Evolutionary conservation across 2,329 filamentous ascomycete genomes (phyloP).

Genomic region (Nemania sp.): DNA sequence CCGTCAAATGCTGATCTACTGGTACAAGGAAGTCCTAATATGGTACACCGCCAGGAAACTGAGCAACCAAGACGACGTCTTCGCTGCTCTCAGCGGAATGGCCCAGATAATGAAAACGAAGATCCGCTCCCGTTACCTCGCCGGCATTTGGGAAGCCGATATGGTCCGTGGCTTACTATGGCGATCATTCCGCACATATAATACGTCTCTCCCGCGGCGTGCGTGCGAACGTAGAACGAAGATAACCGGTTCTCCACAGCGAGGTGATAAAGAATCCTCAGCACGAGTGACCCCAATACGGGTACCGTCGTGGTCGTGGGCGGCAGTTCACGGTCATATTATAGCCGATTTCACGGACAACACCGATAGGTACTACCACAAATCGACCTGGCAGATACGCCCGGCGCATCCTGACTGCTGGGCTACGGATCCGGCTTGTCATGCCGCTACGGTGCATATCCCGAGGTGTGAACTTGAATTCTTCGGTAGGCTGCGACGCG

Average conservation of each 20-base stretch:
- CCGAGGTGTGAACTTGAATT: slow-evolving; percentile 28
- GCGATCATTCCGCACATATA: no score
- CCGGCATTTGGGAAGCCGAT: slow-evolving; percentile 31
- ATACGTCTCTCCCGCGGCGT: background rate
- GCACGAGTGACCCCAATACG: background rate
- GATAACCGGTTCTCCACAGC: background rate
- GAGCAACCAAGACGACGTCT: slow-evolving; percentile 28
- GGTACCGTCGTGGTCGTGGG: slow-evolving; percentile 34
- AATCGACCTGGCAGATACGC: slow-evolving; percentile 24
- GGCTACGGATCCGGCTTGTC: slow-evolving; percentile 23
- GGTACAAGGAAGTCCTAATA: slow-evolving; percentile 25
- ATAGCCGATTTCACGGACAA: background rate
- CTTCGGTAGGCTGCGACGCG: slow-evolving; percentile 25
- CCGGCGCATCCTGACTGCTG: slow-evolving; percentile 16
- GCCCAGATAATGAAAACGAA: slow-evolving; percentile 19
- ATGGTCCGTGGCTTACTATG: slow-evolving; percentile 31
- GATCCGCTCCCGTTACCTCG: slow-evolving; percentile 32
- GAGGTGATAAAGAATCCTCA: background rate
- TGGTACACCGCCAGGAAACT: slow-evolving; percentile 19
- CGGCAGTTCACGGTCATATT: slow-evolving; percentile 24
- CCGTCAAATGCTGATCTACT: slow-evolving; percentile 18
- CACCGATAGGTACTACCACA: slow-evolving; percentile 13
- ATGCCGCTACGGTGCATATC: slow-evolving; percentile 24
- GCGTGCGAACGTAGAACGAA: slow-evolving; percentile 6
- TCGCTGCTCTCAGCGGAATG: slow-evolving; percentile 29